Conservation (phyloP, 2,329 filamentous ascomycete genomes). For the Xylariaceae sp. region DNA sequence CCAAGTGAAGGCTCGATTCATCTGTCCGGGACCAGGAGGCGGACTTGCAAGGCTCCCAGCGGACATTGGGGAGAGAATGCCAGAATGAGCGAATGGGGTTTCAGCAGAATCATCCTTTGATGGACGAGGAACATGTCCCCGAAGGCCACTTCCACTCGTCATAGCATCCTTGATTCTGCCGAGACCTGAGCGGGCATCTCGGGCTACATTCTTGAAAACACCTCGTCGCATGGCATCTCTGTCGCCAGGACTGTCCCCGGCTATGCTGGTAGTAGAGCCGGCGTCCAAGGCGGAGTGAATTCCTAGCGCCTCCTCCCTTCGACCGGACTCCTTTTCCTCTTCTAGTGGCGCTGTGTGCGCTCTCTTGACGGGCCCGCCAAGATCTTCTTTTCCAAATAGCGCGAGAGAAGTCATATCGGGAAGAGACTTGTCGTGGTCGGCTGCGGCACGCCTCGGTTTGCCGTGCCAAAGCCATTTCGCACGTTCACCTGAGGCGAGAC, state of each 20-base stretch:
- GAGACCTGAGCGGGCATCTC: constrained; percentile 76
- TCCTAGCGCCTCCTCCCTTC: constrained; percentile 41
- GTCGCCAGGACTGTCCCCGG: constrained; percentile 43
- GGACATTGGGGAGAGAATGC: too few species aligned
- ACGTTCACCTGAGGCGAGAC: constrained; percentile 73
- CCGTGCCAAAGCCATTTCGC: constrained; percentile 95
- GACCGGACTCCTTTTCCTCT: constrained; percentile 43
- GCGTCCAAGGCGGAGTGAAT: constrained; percentile 40
- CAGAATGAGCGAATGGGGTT: constrained; percentile 29
- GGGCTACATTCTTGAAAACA: constrained; percentile 75
- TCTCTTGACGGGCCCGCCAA: constrained; percentile 42
- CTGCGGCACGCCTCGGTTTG: constrained; percentile 66
- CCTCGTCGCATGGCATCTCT: constrained; percentile 58
- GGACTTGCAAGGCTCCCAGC: constrained; percentile 1
- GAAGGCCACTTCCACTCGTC: constrained; percentile 47
- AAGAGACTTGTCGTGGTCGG: constrained; percentile 42
- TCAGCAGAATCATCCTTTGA: constrained; percentile 48
- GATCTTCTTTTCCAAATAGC: constrained; percentile 55
- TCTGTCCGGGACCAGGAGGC: constrained; percentile 27
- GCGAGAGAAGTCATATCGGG: constrained; percentile 38
- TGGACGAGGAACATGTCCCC: constrained; percentile 49
- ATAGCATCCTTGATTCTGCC: constrained; percentile 84
- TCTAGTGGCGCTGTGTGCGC: constrained; percentile 48
- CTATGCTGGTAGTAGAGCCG: constrained; percentile 41
- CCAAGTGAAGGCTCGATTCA: constrained; percentile 56